These are phyloP conservation scores for Coprinellus aureogranulatus DNA, from an alignment of 768 basidiomycete species.

Conservation along the genomic window DNA sequence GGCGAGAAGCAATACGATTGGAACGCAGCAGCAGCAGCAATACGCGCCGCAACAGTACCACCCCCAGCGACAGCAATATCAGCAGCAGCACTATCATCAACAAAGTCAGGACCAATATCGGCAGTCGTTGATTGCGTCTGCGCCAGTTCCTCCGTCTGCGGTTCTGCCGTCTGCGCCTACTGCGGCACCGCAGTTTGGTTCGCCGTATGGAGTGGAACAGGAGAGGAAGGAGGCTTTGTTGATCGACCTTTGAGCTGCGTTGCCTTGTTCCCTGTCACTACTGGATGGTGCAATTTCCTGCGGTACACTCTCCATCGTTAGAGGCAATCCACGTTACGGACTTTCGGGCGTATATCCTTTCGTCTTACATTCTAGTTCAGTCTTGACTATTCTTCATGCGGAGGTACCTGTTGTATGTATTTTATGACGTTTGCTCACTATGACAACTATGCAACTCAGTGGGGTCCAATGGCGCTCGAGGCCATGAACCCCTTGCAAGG, in stretches of 20 bases:
- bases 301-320: no score
- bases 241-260: constrained; percentile 40
- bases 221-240: constrained; percentile 64
- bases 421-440: no score
- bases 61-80: constrained; percentile 20
- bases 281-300: no score
- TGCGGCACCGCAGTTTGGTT: constrained; percentile 53
- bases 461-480: no score
- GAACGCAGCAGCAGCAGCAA: constrained; percentile 11
- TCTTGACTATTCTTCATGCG: no score
- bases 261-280: no score
- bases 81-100: constrained; percentile 20
- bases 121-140: constrained; percentile 15
- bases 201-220: constrained; percentile 50
- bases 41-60: constrained; percentile 17
- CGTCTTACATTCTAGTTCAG: no score
- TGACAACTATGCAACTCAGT: no score
- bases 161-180: constrained; percentile 69
- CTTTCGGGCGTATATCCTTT: no score
- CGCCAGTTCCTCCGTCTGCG: constrained; percentile 29
- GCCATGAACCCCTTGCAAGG: no score
- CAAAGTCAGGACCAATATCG: constrained; percentile 23
- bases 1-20: constrained; percentile 33
- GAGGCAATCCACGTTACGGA: no score
- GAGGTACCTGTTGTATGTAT: no score